A percentile compares a stretch with the other conserved stretches of the same genome.
phyloP scores from a whole-genome alignment of 768 basidiomycete genomes.

The Leccinum aurantiacum region DNA sequence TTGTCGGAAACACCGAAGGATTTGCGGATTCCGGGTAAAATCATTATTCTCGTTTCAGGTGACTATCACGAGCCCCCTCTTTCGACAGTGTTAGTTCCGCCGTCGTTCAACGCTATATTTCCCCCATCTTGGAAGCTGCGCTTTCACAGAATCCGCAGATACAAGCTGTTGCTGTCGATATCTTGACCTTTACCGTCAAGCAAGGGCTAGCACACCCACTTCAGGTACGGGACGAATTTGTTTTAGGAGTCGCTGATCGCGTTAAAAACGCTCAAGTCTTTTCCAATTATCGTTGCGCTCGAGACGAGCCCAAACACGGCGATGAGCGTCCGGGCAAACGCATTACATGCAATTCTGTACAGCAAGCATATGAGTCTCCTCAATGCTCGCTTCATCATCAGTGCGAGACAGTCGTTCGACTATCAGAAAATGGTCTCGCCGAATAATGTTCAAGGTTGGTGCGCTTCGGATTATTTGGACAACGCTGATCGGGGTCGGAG shows the following conservation, averaged over 20 bases:
- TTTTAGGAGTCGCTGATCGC: background rate
- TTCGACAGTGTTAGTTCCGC: background rate
- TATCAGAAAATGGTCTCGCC: conserved; percentile 67
- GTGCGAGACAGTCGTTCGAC: conserved; percentile 77
- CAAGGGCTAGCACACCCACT: conserved; percentile 96
- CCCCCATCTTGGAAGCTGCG: conserved; percentile 78
- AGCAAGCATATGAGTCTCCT: conserved; percentile 87
- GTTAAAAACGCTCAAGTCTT: conserved; percentile 53
- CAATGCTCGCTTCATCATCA: conserved; percentile 80
- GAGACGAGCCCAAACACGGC: conserved; percentile 71
- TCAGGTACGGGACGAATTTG: conserved; percentile 52
- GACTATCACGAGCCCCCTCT: background rate
- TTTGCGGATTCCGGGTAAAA: conserved; percentile 94
- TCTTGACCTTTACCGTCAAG: conserved; percentile 88
- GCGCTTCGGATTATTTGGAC: background rate
- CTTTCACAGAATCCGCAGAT: conserved; percentile 68
- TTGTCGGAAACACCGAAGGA: conserved; percentile 92
- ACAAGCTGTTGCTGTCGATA: conserved; percentile 84
- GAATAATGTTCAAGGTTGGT: conserved; percentile 54
- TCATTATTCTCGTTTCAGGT: background rate
- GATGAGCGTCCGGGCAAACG: conserved; percentile 73
- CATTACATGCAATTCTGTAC: conserved; percentile 79
- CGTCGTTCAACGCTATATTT: conserved; percentile 89
- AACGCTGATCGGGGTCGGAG: background rate
- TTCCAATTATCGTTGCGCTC: conserved; percentile 90